Percentiles rank a stretch among this genome's conserved stretches.
Evolutionary conservation across 1,284 basidiomycete genomes (phyloP).

Genomic region (Moesziomyces sp.): DNA sequence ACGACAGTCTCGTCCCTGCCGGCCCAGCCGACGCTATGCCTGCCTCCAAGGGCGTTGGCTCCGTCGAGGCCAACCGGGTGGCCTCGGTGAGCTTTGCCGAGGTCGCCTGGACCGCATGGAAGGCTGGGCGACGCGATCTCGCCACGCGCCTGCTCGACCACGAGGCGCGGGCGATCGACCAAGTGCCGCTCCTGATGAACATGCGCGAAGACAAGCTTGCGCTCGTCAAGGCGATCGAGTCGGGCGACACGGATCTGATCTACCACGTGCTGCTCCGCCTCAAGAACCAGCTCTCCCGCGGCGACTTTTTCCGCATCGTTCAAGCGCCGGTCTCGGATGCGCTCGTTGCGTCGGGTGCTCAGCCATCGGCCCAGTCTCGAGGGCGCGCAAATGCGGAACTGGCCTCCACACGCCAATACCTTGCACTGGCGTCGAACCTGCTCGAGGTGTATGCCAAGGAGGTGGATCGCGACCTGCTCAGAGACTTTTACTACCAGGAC

Average conservation of each 20-base stretch:
- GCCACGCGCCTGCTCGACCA: slow-evolving; percentile 94
- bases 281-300: slow-evolving; percentile 82
- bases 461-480: slow-evolving; percentile 83
- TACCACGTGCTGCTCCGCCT: slow-evolving; percentile 51
- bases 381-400: slow-evolving; percentile 21
- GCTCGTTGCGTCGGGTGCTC: slow-evolving; percentile 2
- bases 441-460: slow-evolving; percentile 63
- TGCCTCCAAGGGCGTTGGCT: not conserved
- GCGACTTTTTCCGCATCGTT: slow-evolving; percentile 92
- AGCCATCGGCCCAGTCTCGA: slow-evolving; percentile 1
- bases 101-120: slow-evolving; percentile 93
- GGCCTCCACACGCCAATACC: slow-evolving; percentile 38
- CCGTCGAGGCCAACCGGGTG: slow-evolving; percentile 7
- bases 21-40: not conserved
- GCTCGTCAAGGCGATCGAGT: slow-evolving; percentile 88
- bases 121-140: slow-evolving; percentile 82
- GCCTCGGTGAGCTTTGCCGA: slow-evolving; percentile 85
- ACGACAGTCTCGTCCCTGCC: slow-evolving; percentile 5
- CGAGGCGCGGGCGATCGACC: slow-evolving; percentile 87
- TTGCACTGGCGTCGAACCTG: slow-evolving; percentile 55
- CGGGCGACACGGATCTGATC: slow-evolving; percentile 88
- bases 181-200: slow-evolving; percentile 87
- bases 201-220: slow-evolving; percentile 96
- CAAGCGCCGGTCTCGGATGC: slow-evolving; percentile 71
- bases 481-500: slow-evolving; percentile 98